Evolutionary conservation across 2,329 filamentous ascomycete species (phyloP).

Genomic region (Pseudogymnoascus sp.): DNA sequence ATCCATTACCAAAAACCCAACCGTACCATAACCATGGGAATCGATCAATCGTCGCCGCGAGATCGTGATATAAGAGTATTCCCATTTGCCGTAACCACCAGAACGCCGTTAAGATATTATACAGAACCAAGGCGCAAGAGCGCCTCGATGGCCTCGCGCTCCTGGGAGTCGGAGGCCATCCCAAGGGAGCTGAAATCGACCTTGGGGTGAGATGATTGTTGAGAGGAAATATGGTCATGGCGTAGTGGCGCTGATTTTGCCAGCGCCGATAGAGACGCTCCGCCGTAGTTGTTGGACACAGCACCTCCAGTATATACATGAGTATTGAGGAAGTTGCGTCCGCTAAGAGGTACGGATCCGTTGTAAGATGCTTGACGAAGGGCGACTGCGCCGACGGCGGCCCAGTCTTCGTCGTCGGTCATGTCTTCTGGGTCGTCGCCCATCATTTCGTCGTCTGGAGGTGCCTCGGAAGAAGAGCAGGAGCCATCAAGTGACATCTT

Average conservation of each 20-base stretch:
- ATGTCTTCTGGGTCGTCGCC: constrained; percentile 75
- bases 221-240: constrained; percentile 27
- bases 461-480: constrained; percentile 71
- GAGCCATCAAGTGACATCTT: constrained; percentile 85
- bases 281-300: constrained; percentile 19
- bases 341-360: constrained; percentile 44
- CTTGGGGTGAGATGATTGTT: constrained; percentile 39
- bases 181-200: constrained; percentile 41
- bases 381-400: constrained; percentile 76
- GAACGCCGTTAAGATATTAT: constrained; percentile 35
- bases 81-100: constrained; percentile 4
- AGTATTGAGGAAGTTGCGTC: constrained; percentile 39
- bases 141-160: constrained; percentile 75
- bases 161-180: constrained; percentile 55
- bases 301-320: constrained; percentile 41
- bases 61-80: constrained; percentile 7
- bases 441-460: constrained; percentile 55
- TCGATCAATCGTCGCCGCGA: constrained; percentile 10
- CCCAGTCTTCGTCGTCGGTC: constrained; percentile 96
- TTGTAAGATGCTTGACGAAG: constrained; percentile 63
- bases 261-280: constrained; percentile 23
- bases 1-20: constrained; percentile 1
- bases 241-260: constrained; percentile 27
- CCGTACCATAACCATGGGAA: not conserved
- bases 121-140: constrained; percentile 74